Evolutionary conservation across 2,329 filamentous ascomycete genomes (phyloP), one percentile per base, ranked within the genome.

Genomic region (Trichoderma koningii): DNA sequence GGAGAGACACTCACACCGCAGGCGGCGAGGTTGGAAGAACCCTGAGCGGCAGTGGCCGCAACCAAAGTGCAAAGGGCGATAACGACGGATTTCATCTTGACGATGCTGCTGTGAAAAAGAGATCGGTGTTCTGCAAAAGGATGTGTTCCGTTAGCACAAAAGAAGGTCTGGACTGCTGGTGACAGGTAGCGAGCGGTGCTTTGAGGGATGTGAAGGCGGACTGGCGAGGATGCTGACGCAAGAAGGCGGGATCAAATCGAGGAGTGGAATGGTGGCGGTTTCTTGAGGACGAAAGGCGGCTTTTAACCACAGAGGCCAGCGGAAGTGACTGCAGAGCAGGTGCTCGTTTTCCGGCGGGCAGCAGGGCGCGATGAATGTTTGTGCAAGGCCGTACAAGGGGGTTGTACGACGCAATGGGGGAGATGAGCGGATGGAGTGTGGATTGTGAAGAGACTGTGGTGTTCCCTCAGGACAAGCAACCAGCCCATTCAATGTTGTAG

Each of bases 21-120:
- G 19, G 72, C 65, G 41, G 83, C 79, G 57, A 86, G 80, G 63
- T 75, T 73, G 65, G 73, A 61, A 53, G 76, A 59, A 67, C 76
- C 71, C 72, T 83, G 81, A 47, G 78, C 81, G 19, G 74, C 74
- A 67, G 72, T 77, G 47, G 78, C 71, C 55, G 78, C 75, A 68
- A 77, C 77, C 63, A 81, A 71, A 68, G 78, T 72, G 73, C 77
- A 77, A 71, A 81, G 69, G 67, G 81, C 71, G 70, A 83, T 70
- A 69, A 80, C 68, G 65, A 76, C 72, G 64, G 77, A 76, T 81
- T 84, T 85, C 83, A 85, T 85, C 69, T 79, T 83, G 78, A 72
- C 62, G 68, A 61, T 66, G 57, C 45, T 67, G 64, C 52, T 63
- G 68, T 70, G 45, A 63, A 57, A 66, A 61, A 56, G 26, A 15